A percentile compares a stretch with the other conserved stretches of the same genome.
These are phyloP conservation scores for Pyrenophora tritici-repentis DNA, from an alignment of 2,329 filamentous ascomycete genomes.

Conservation along the genomic window DNA sequence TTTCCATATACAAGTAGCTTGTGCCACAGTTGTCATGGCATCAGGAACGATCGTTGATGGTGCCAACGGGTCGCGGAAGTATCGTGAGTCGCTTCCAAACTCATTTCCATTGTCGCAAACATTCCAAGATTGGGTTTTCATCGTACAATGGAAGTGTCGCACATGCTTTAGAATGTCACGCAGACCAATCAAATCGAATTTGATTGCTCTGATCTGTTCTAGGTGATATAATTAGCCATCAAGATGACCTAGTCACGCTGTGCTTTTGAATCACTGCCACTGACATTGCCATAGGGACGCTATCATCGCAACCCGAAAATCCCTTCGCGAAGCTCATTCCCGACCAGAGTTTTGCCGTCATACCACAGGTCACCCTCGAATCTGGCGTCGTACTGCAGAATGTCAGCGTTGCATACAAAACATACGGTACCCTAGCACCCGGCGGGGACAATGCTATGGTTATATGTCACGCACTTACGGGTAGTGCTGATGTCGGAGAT, in stretches of 20 bases:
- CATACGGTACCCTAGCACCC: conserved; percentile 62
- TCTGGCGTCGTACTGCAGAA: conserved; percentile 84
- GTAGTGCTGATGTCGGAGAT: conserved; percentile 81
- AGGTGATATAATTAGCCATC: neutral
- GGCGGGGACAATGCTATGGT: conserved; percentile 66
- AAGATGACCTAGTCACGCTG: neutral
- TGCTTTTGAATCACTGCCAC: conserved; percentile 8
- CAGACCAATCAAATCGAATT: neutral
- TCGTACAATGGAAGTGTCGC: neutral
- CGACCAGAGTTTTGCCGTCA: conserved; percentile 82
- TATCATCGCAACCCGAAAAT: conserved; percentile 79
- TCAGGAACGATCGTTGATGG: conserved; percentile 11
- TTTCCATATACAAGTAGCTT: conserved; percentile 12
- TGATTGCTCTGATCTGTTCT: neutral
- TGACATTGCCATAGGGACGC: conserved; percentile 39
- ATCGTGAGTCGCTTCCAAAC: conserved; percentile 13
- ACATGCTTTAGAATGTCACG: neutral
- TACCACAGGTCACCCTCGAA: conserved; percentile 90
- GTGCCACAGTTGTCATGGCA: conserved; percentile 23
- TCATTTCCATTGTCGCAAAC: conserved; percentile 9
- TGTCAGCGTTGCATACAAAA: conserved; percentile 69
- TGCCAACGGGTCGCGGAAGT: conserved; percentile 29
- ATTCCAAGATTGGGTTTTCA: neutral
- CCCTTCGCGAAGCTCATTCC: conserved; percentile 85
- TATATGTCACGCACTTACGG: conserved; percentile 82